Evolutionary conservation across 495 filamentous ascomycete species (phyloP), one percentile per base, ranked within the genome.

Genomic region (Saxispiralis lemnorum): DNA sequence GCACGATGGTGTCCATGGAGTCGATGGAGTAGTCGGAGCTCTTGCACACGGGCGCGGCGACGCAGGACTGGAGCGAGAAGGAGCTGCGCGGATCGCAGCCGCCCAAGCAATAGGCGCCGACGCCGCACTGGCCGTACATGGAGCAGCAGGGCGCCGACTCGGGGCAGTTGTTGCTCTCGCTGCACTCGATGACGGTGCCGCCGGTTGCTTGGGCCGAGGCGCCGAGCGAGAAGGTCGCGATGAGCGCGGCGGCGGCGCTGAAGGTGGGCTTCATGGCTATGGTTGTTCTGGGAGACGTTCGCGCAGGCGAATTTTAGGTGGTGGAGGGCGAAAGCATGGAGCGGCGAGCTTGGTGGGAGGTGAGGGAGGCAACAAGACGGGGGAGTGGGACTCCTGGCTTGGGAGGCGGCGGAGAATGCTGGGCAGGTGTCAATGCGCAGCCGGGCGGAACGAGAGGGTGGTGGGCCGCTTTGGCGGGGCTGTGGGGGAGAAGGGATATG

Each of bases 71-170:
- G 52, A 95, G 66, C 4, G 72, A 70, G 64, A 73, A 77, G 28
- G 88, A 95, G 60, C 72, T 75, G 45, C 73, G 73, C 32, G 83
- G 80, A 59, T 97, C 88, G 66, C 89, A 97, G 46, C 89, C 89
- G 43, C 92, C 92, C 17, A 97, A 76, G 53, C 89, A 97, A 70
- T 81, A 96, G 39, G 85, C 89, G 53, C 89, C 89, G 34, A 83
- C 79, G 66, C 87, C 77, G 56, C 89, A 97, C 65, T 89, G 71
- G 49, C 83, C 83, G 63, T 97, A 97, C 63, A 87, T 88, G 40
- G 86, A 94, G 61, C 89, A 95, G 70, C 88, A 97, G 10, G 88
- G 89, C 38, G 74, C 67, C 39, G 70, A 64, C 43, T 72, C 55
- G 2, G 86, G 85, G 61, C 89, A 97, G 38, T 73, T 73, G 42